Percentiles rank a stretch among this genome's conserved stretches.
Evolutionary conservation across 805 yeast genomes (phyloP).

Genomic region (Kazachstania viticola): DNA sequence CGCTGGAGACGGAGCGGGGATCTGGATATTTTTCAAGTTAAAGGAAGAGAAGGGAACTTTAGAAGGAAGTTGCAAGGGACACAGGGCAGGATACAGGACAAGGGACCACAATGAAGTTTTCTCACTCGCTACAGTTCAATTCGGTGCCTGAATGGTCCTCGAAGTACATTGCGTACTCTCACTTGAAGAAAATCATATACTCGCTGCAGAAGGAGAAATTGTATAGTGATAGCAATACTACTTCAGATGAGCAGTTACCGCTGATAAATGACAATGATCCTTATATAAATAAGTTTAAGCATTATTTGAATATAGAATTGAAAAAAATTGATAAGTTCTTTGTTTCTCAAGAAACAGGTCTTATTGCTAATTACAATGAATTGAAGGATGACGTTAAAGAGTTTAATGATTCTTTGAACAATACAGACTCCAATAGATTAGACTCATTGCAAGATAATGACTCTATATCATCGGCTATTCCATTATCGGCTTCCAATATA

Average conservation of each 20-base stretch:
- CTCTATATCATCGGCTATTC: conserved; percentile 3
- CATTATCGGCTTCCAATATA: conserved; percentile 2
- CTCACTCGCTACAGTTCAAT: conserved; percentile 88
- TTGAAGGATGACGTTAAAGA: conserved; percentile 52
- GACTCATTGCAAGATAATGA: conserved; percentile 7
- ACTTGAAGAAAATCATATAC: conserved; percentile 75
- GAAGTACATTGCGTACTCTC: conserved; percentile 80
- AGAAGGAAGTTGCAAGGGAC: neutral
- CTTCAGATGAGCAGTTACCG: conserved; percentile 7
- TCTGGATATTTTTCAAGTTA: too few relatives aligned
- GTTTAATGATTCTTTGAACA: conserved; percentile 32
- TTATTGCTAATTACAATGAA: conserved; percentile 34
- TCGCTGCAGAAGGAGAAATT: conserved; percentile 58
- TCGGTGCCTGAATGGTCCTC: conserved; percentile 98
- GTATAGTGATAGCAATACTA: conserved; percentile 6
- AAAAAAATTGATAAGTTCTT: conserved; percentile 68
- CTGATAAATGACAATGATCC: conserved; percentile 18
- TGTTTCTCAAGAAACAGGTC: conserved; percentile 43
- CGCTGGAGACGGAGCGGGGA: too few relatives aligned
- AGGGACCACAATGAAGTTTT: conserved; percentile 62
- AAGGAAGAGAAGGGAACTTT: neutral
- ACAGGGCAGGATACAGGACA: neutral
- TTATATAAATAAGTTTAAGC: conserved; percentile 47
- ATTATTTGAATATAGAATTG: conserved; percentile 70
- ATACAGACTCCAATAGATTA: conserved; percentile 6